phyloP scores from a whole-genome alignment of 2,329 filamentous ascomycete genomes.

The Xylariaceae sp. region DNA sequence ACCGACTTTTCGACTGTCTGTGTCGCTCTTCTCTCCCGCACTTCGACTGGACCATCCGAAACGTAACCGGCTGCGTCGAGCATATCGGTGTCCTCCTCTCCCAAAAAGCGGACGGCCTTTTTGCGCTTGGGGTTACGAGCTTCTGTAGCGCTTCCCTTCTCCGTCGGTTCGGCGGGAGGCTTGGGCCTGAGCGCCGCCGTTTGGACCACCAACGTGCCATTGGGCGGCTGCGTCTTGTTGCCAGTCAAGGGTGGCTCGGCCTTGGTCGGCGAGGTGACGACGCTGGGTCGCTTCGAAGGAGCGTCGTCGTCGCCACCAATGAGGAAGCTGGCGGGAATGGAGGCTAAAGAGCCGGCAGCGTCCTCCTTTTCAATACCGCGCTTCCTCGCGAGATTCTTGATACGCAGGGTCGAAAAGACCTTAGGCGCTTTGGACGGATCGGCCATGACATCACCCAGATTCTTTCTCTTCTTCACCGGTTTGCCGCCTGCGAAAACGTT shows the following conservation, averaged over 20 bases:
- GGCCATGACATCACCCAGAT: slow-evolving; percentile 34
- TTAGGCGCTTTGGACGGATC: slow-evolving; percentile 39
- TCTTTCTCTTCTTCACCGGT: slow-evolving; percentile 31
- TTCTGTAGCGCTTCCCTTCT: slow-evolving; percentile 1
- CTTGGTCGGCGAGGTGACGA: slow-evolving; percentile 3
- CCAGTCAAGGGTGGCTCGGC: not conserved
- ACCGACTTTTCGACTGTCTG: not conserved
- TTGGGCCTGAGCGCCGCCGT: slow-evolving; percentile 3
- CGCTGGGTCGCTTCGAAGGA: slow-evolving; percentile 9
- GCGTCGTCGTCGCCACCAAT: slow-evolving; percentile 19
- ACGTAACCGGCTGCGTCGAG: slow-evolving; percentile 19
- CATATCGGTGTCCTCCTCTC: slow-evolving; percentile 15
- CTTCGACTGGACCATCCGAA: slow-evolving; percentile 3
- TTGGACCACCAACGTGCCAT: not conserved
- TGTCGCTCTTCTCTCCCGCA: not conserved
- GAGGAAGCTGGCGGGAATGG: slow-evolving; percentile 28
- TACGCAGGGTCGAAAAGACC: slow-evolving; percentile 35
- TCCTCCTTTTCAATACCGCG: slow-evolving; percentile 41
- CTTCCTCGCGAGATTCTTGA: slow-evolving; percentile 38
- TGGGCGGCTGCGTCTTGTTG: not conserved
- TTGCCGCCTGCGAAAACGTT: slow-evolving; percentile 46
- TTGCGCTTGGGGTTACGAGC: slow-evolving; percentile 25
- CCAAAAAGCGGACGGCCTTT: slow-evolving; percentile 36
- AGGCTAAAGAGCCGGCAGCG: slow-evolving; percentile 31
- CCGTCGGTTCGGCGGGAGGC: slow-evolving; percentile 1